Base-by-base conservation (phyloP, 2,329 filamentous ascomycete genomes). In the Fusarium neocosmosporiellum region DNA sequence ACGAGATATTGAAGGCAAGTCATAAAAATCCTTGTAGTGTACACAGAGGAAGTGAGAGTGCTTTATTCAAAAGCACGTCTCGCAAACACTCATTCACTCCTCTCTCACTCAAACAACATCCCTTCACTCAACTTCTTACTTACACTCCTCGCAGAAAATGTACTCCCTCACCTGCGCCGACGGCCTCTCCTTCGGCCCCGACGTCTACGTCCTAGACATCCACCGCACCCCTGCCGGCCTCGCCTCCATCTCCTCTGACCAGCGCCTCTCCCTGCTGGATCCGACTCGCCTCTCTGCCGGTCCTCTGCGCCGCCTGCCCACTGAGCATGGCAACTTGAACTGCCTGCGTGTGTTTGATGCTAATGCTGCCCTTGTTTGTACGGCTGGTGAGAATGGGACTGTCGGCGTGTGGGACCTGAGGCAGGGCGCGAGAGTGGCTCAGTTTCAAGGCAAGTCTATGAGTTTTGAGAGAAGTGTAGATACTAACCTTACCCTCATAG, bases 361-460 rank as follows among this genome's bases (percentile, higher is more conserved):
- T 7, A 81, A 80, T 22, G 85, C 85, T 31, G 86, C 86, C 6
- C 78, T 91, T 22, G 84, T 94, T 7, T 89, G 89, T 67, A 95
- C 93, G 0, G 89, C 92, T 1, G 93, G 93, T 54, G 89, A 92
- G 79, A 91, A 95, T 78, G 93, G 93, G 9, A 84, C 86, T 10
- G 87, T 94, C 13, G 87, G 84, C 0, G 82, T 93, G 55, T 92
- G 91, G 90, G 92, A 94, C 82, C 78, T 91, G 72, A 86, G 91
- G 67, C 83, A 81, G 34, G 82, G 85, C 11, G 75, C 84, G 5
- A 80, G 82, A 63, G 85, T 85, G 7, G 82, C 84, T 10, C 82
- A 83, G 69, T 85, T 86, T 79, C 80, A 80, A 75, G 86, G 82
- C 89, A 81, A 73, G 85, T 82, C 53, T 70, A 22, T 6, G 16